Evolutionary conservation across 257 asterid species (phyloP), one percentile per base, ranked within the genome.

Genomic region (Rehmannia glutinosa): DNA sequence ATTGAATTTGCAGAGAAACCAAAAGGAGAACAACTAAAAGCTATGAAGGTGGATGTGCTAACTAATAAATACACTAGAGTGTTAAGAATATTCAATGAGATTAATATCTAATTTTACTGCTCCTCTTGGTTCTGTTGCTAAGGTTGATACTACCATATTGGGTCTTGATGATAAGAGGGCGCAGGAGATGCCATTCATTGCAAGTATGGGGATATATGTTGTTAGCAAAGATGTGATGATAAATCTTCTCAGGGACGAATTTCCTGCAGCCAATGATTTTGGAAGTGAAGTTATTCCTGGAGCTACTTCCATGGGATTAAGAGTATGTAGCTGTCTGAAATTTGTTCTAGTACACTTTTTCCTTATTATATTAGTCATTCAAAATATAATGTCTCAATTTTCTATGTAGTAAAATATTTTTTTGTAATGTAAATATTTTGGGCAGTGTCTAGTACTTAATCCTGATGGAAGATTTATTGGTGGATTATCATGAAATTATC

Each of bases 271-370:
- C 77, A 92, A 92, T 81, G 98, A 92, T 78, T 92, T 92, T 69
- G 98, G 98, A 56, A 92, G 98, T 81, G 98, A 92, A 84, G 96
- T 92, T 66, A 92, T 92, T 68, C 97, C 98, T 55, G 98, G 98
- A 72, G 98, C 98, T 69, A 92, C 98, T 43, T 62, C 92, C 50
- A 66, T 79, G 73, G 97, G 98, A 64, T 53, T 89, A 81, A 81
- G 98, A 82, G 98, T 89, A 87, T 35, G 87, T 33, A 35, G 39
- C 28, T 52, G 15, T 67, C 53, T 62, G 27, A 47, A 65, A 56
- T 23, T 72, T 61, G 27, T 20, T 56, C 51, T 25, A 13, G 59
- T 49, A 27, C 15, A 47, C 45, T 38, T 69, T 62, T 19, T 20
- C 46, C 13, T 2, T 25, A 27, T 53, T 39, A 38, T 36, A 16